These are phyloP conservation scores for Diphasiastrum complanatum DNA, from an alignment of 83 land plant genomes.

Conservation along the genomic window DNA sequence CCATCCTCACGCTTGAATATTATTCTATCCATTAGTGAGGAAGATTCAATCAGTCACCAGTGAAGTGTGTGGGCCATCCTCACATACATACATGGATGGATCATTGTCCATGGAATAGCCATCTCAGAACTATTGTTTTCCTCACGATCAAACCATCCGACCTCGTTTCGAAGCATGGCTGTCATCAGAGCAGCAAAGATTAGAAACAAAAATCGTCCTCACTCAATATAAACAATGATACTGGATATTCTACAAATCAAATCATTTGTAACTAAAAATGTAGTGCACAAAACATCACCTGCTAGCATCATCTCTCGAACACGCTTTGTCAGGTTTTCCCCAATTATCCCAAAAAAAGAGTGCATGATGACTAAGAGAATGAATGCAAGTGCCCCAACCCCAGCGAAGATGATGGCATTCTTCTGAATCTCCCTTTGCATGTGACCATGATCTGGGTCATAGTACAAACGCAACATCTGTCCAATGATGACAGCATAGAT, in stretches of 20 bases:
- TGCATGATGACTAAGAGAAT: slow-evolving; percentile 76
- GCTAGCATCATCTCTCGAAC: slow-evolving; percentile 47
- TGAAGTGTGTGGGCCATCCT: no score
- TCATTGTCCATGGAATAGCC: no score
- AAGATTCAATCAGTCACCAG: no score
- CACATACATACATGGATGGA: no score
- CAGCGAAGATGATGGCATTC: slow-evolving; percentile 75
- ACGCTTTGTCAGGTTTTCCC: slow-evolving; percentile 50
- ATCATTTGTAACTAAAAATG: no score
- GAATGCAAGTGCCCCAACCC: slow-evolving; percentile 70
- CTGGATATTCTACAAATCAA: no score
- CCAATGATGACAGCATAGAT: slow-evolving; percentile 87
- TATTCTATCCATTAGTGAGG: no score
- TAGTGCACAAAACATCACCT: no score
- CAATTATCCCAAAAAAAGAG: slow-evolving; percentile 86
- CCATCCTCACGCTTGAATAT: no score
- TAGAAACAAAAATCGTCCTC: no score
- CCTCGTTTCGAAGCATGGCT: slow-evolving; percentile 67
- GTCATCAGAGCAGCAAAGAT: no score
- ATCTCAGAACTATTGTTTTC: slow-evolving; percentile 65
- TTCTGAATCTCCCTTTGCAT: slow-evolving; percentile 74
- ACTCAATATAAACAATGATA: no score
- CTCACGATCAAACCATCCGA: slow-evolving; percentile 79
- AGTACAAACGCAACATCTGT: slow-evolving; percentile 85
- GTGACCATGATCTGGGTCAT: slow-evolving; percentile 53